phyloP scores from a whole-genome alignment of 2,329 filamentous ascomycete species.

The Aspergillus pseudonomiae region DNA sequence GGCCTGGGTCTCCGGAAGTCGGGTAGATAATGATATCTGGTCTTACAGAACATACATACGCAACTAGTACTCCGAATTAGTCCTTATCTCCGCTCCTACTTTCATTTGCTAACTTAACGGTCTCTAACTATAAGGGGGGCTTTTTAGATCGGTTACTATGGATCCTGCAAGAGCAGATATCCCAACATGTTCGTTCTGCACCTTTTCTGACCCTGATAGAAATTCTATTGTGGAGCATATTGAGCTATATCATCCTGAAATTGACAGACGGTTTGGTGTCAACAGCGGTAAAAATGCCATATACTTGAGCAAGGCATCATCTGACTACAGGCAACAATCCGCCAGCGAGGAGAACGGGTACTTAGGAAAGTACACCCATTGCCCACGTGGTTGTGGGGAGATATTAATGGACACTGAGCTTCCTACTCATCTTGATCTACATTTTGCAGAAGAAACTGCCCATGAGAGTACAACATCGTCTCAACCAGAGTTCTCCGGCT shows the following conservation, averaged over 20 bases:
- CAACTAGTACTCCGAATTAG: neutral
- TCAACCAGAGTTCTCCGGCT: slow-evolving; percentile 5
- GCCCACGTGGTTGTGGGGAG: slow-evolving; percentile 64
- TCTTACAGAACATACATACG: neutral
- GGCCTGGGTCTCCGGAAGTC: neutral
- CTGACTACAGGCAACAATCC: slow-evolving; percentile 5
- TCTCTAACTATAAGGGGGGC: neutral
- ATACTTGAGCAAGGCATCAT: neutral
- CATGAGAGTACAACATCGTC: slow-evolving; percentile 41
- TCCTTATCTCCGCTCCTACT: neutral
- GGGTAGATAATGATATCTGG: neutral
- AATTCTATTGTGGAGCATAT: slow-evolving; percentile 49
- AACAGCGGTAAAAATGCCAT: slow-evolving; percentile 14
- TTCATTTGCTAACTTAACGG: neutral
- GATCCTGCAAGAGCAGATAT: slow-evolving; percentile 16
- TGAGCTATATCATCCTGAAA: slow-evolving; percentile 49
- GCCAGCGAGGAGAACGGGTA: slow-evolving; percentile 12
- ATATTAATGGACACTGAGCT: slow-evolving; percentile 56
- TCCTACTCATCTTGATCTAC: slow-evolving; percentile 62
- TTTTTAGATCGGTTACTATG: slow-evolving; percentile 17
- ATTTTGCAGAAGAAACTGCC: slow-evolving; percentile 53
- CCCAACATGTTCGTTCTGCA: slow-evolving; percentile 49
- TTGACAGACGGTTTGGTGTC: slow-evolving; percentile 29
- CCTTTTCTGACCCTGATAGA: slow-evolving; percentile 43
- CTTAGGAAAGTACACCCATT: slow-evolving; percentile 51